A percentile compares a stretch with the other conserved stretches of the same genome.
Evolutionary conservation across 1,284 basidiomycete genomes (phyloP).

Genomic region (Apiotrichum porosum): DNA sequence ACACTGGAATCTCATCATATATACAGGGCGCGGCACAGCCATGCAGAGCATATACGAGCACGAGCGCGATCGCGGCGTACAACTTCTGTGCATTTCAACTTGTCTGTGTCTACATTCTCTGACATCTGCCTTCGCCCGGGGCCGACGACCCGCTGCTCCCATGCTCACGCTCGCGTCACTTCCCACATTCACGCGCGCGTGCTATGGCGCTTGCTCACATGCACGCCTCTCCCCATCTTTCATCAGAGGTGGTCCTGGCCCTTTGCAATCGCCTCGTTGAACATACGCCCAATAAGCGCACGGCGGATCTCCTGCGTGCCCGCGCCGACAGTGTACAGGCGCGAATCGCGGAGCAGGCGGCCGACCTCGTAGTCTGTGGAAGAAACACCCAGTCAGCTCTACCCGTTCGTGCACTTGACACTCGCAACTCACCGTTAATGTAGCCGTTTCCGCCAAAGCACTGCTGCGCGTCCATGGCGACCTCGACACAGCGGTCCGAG

Average conservation of each 20-base stretch:
- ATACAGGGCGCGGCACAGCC: neutral
- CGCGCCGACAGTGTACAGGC: constrained; percentile 83
- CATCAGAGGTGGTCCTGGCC: constrained; percentile 14
- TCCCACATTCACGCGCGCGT: no score
- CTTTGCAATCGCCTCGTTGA: constrained; percentile 58
- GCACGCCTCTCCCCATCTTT: no score
- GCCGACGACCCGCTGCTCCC: no score
- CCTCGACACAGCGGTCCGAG: constrained; percentile 82
- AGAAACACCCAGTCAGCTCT: neutral
- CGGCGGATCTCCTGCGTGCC: constrained; percentile 86
- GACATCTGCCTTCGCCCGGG: no score
- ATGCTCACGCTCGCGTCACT: no score
- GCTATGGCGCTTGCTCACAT: no score
- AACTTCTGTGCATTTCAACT: no score
- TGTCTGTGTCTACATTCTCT: no score
- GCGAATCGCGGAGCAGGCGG: constrained; percentile 74
- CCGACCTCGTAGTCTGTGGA: constrained; percentile 75
- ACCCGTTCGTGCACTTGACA: no score
- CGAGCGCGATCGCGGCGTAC: no score
- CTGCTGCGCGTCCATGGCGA: constrained; percentile 86
- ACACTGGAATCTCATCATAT: neutral
- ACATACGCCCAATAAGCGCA: constrained; percentile 84
- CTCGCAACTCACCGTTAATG: constrained; percentile 66
- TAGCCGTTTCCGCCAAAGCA: constrained; percentile 89
- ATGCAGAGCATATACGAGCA: neutral